phyloP scores from a whole-genome alignment of 2,329 filamentous ascomycete genomes.

The Aspergillus aculeatus region DNA sequence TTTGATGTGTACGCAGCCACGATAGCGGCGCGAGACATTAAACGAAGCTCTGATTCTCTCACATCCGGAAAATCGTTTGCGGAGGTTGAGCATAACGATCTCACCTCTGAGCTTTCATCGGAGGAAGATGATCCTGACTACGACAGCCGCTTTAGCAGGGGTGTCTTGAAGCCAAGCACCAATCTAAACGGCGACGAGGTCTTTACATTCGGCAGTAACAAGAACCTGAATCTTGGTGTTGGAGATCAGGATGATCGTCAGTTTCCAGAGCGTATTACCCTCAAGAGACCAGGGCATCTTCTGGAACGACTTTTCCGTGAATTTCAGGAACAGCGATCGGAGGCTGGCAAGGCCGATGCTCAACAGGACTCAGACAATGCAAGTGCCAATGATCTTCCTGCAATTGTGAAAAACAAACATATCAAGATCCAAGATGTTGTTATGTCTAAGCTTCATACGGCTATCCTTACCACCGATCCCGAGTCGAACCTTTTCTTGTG shows the following conservation, averaged over 20 bases:
- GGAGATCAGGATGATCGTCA: conserved; percentile 96
- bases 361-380: conserved; percentile 35
- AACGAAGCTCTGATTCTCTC: conserved; percentile 31
- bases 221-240: conserved; percentile 86
- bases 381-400: conserved; percentile 62
- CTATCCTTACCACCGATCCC: conserved; percentile 80
- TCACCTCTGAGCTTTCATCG: conserved; percentile 28
- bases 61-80: conserved; percentile 43
- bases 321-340: conserved; percentile 49
- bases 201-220: conserved; percentile 94
- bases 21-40: conserved; percentile 72
- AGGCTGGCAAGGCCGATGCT: conserved; percentile 24
- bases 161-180: conserved; percentile 32
- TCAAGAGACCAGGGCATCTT: conserved; percentile 75
- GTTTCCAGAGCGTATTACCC: conserved; percentile 77
- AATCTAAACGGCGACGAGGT: conserved; percentile 72
- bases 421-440: conserved; percentile 76
- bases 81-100: conserved; percentile 46
- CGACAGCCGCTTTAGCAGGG: conserved; percentile 34
- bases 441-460: conserved; percentile 89
- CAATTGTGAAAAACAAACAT: conserved; percentile 68
- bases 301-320: conserved; percentile 71
- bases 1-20: conserved; percentile 90
- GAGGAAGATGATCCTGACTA: conserved; percentile 52
- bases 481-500: conserved; percentile 90